A percentile compares a stretch with the other conserved stretches of the same genome.
phyloP scores from a whole-genome alignment of 768 basidiomycete genomes.

The Rhizopogon rudus region DNA sequence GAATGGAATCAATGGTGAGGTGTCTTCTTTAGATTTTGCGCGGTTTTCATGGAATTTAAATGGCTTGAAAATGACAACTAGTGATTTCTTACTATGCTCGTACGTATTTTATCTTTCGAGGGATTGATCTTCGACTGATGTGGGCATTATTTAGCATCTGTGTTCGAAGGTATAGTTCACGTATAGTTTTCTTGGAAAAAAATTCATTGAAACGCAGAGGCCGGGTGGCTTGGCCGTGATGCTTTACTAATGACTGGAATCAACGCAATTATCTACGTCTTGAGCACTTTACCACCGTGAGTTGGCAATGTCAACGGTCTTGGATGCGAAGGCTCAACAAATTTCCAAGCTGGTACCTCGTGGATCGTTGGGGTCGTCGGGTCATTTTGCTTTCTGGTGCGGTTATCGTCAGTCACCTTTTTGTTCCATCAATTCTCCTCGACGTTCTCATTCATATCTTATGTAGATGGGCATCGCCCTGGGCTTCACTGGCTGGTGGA shows the following conservation, averaged over 20 bases:
- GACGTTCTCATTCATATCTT: slow-evolving; percentile 1
- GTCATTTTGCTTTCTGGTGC: slow-evolving; percentile 86
- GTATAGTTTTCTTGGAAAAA: not conserved
- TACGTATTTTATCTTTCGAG: slow-evolving; percentile 34
- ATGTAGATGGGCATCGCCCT: slow-evolving; percentile 77
- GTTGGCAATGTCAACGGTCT: slow-evolving; percentile 20
- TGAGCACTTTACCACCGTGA: slow-evolving; percentile 80
- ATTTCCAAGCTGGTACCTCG: slow-evolving; percentile 77
- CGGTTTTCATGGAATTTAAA: slow-evolving; percentile 4
- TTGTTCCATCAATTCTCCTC: not conserved
- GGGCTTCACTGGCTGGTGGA: slow-evolving; percentile 85
- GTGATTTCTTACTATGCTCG: slow-evolving; percentile 95
- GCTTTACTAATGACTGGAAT: slow-evolving; percentile 96
- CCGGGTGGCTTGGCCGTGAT: slow-evolving; percentile 92
- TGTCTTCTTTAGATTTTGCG: not conserved
- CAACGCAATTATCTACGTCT: slow-evolving; percentile 77
- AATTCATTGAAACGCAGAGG: slow-evolving; percentile 46
- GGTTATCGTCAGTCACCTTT: slow-evolving; percentile 50
- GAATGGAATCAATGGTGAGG: slow-evolving; percentile 91
- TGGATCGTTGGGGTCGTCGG: slow-evolving; percentile 87
- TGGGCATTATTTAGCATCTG: slow-evolving; percentile 49
- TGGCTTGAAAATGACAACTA: slow-evolving; percentile 20
- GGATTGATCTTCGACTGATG: slow-evolving; percentile 7
- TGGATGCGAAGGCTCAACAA: not conserved
- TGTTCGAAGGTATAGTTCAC: slow-evolving; percentile 72